These are phyloP conservation scores for Clavispora fructus DNA, from an alignment of 805 yeast genomes.

Conservation along the genomic window DNA sequence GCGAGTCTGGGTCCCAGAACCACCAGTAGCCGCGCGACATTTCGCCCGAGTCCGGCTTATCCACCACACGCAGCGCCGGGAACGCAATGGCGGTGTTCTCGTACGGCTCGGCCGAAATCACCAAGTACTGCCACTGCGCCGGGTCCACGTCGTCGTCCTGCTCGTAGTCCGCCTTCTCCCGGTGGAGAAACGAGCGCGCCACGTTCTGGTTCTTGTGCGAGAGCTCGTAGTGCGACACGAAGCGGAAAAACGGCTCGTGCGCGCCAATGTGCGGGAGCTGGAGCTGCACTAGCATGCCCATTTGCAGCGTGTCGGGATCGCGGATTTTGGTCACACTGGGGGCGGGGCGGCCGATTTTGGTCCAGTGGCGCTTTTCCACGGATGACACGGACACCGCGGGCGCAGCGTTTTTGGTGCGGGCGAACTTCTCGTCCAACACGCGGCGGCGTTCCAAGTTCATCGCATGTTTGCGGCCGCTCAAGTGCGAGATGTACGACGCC, in stretches of 20 bases:
- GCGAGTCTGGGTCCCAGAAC: slow-evolving; percentile 67
- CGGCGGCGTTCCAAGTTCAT: slow-evolving; percentile 60
- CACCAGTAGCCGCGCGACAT: slow-evolving; percentile 49
- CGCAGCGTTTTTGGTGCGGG: slow-evolving; percentile 14
- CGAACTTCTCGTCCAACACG: slow-evolving; percentile 29
- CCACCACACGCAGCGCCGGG: slow-evolving; percentile 55
- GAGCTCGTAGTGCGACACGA: slow-evolving; percentile 75
- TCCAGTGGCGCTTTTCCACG: slow-evolving; percentile 42
- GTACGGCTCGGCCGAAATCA: slow-evolving; percentile 86
- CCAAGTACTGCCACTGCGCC: slow-evolving; percentile 58
- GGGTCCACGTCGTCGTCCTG: slow-evolving; percentile 19
- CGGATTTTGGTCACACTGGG: slow-evolving; percentile 64
- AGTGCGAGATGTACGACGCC: slow-evolving; percentile 75
- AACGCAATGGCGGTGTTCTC: slow-evolving; percentile 74
- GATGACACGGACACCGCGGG: slow-evolving; percentile 28
- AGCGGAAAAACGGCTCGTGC: slow-evolving; percentile 57
- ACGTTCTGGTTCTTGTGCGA: slow-evolving; percentile 34
- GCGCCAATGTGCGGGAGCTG: slow-evolving; percentile 48
- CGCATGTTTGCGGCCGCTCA: slow-evolving; percentile 81
- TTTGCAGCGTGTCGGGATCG: slow-evolving; percentile 49
- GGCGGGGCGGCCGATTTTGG: slow-evolving; percentile 69
- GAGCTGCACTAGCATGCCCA: slow-evolving; percentile 64
- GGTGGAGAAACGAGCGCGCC: slow-evolving; percentile 20
- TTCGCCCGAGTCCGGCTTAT: slow-evolving; percentile 21
- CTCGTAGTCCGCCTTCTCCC: slow-evolving; percentile 14